Base-by-base conservation (phyloP, 2,329 filamentous ascomycete species). In the Diaporthe batatas region DNA sequence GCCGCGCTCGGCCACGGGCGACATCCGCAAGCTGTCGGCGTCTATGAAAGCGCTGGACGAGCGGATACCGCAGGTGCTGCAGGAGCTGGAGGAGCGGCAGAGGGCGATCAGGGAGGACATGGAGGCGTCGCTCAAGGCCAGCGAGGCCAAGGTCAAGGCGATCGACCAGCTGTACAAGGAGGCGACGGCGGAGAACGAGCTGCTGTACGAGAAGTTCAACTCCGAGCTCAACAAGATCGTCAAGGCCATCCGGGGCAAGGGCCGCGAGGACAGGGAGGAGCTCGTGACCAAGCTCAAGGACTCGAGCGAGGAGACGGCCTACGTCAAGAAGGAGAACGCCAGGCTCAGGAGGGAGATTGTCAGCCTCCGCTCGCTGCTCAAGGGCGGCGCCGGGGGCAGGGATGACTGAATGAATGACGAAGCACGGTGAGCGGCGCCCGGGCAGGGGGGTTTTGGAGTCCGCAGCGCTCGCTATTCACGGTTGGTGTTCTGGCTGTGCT, bases 91-190 rank as follows among this genome's bases (percentile, higher is more conserved):
- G 14, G 85, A 87, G 18, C 89, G 90, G 62, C 91, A 94, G 65
- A 85, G 88, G 10, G 83, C 86, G 5, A 87, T 97, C 67, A 90
- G 93, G 74, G 86, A 85, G 39, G 94, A 97, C 76, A 85, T 97
- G 76, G 91, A 94, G 54, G 90, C 86, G 25, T 91, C 91, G 1
- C 86, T 98, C 18, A 88, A 90, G 77, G 91, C 94, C 1, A 91
- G 90, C 18, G 95, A 98, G 80, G 89, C 88, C 73, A 95, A 96
- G 77, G 91, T 92, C 73, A 93, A 91, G 77, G 92, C 93, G 53
- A 90, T 98, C 69, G 95, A 98, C 80, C 93, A 97, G 82, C 85
- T 98, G 68, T 97, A 97, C 84, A 93, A 94, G 76, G 94, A 98
- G 79, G 90, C 92, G 21, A 94, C 91, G 77, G 93, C 94, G 0